Base-by-base conservation (phyloP, 106 monocot genomes). In the Chionographis japonica region DNA sequence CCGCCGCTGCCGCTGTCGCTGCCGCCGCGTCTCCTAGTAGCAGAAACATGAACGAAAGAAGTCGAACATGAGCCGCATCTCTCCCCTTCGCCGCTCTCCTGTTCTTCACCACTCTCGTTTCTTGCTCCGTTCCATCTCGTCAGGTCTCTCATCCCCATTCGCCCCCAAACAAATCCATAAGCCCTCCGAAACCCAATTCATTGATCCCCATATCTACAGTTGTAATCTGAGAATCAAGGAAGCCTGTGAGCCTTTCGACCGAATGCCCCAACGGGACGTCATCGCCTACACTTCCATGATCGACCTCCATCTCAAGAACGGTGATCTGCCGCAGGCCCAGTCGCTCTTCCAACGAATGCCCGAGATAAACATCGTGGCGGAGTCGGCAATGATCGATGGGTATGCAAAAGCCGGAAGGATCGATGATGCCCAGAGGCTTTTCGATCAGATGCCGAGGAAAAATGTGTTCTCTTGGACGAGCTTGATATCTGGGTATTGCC, bases 401-500 rank as follows among this genome's bases (percentile, higher is more conserved):
- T 63, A 79, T 17, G 61, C 58, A 6, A 84, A 72, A 11, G 75
- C 72, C 2, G 84, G 79, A 3, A 16, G 60, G 35, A 60, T 79
- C 4, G 63, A 41, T 6, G 58, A 79, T 6, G 84, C 84, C 7
- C 50, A n/a, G 59, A 64, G 27, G 27, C 0, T 79, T 15, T 84
- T 84, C 53, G 79, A 84, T 41, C 39, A 13, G 11, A 76, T 79
- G 79, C 52, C 52, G 8, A 52, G 18, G 5, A 65, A 56, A 39
- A 83, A 83, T 56, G 82, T 78, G 38, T 74, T 59, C 56, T 54
- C 74, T 19, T 83, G 82, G 74, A 83, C 82, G 17, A 70, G 68
- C 63, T 73, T 82, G 69, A 8, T 77, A 4, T 82, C 77, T 27
- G 77, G 82, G 42, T 77, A 82, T 11, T 74, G 66, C n/a, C 37